Conservation (phyloP, 768 basidiomycete genomes). For the Melanogaster broomeanus region DNA sequence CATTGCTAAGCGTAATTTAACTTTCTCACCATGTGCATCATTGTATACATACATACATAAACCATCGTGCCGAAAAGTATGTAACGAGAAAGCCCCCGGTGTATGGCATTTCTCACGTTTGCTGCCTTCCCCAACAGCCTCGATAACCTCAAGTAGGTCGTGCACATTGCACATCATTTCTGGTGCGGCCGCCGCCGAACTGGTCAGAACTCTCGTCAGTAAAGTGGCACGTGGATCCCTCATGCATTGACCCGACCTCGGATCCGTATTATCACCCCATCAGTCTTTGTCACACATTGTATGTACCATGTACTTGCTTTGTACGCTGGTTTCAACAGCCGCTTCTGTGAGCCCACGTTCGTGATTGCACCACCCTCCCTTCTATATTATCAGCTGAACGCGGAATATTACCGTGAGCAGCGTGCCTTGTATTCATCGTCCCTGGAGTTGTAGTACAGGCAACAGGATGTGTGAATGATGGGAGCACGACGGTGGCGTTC, state of each 20-base stretch:
- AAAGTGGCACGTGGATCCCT: no score
- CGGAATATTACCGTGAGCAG: not conserved
- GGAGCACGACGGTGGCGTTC: conserved; percentile 1
- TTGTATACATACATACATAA: not conserved
- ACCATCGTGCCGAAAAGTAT: not conserved
- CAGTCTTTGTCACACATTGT: not conserved
- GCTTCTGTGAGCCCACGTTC: not conserved
- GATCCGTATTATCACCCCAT: no score
- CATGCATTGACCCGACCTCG: not conserved
- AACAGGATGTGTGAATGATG: not conserved
- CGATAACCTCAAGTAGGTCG: not conserved
- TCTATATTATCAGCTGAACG: not conserved
- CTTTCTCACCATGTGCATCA: not conserved
- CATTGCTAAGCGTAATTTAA: not conserved
- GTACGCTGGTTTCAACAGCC: no score
- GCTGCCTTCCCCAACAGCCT: not conserved
- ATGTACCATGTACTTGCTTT: not conserved
- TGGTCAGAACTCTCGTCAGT: no score
- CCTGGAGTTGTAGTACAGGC: not conserved
- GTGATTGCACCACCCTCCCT: not conserved
- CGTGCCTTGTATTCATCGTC: not conserved
- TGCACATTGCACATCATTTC: no score
- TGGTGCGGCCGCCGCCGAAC: no score
- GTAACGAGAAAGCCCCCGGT: not conserved
- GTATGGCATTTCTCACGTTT: not conserved